These are phyloP conservation scores for Hypoxylon rickii DNA, from an alignment of 495 filamentous ascomycete species.

Conservation along the genomic window DNA sequence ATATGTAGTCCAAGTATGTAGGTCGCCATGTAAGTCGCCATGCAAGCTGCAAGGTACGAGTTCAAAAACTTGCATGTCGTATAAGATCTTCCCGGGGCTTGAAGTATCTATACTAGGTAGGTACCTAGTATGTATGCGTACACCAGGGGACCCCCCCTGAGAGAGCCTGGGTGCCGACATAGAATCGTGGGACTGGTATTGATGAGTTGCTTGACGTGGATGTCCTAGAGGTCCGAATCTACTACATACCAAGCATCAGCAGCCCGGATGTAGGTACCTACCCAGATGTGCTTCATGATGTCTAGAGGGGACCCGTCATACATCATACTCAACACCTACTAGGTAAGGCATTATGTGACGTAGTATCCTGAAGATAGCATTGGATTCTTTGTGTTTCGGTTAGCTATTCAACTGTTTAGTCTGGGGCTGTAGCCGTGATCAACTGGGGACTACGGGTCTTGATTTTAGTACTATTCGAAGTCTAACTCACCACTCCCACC, in stretches of 20 bases:
- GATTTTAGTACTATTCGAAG: too few species aligned
- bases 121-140: not conserved
- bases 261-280: not conserved
- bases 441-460: too few species aligned
- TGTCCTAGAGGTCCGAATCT: not conserved
- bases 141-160: not conserved
- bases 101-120: conserved; percentile 10
- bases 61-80: conserved; percentile 6
- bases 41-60: conserved; percentile 35
- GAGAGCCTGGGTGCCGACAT: not conserved
- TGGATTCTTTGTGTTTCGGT: too few species aligned
- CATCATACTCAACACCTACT: too few species aligned
- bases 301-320: too few species aligned
- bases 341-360: too few species aligned
- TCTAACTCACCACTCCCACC: too few species aligned
- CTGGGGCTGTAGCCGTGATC: too few species aligned
- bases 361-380: too few species aligned
- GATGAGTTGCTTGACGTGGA: not conserved
- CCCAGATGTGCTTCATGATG: too few species aligned
- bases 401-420: too few species aligned
- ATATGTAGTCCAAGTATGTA: not conserved
- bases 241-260: too few species aligned
- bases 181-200: not conserved
- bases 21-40: conserved; percentile 18
- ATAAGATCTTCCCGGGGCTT: conserved; percentile 13